Evolutionary conservation across 2,329 filamentous ascomycete genomes (phyloP), one percentile per base, ranked within the genome.

Genomic region (Acrocalymma vagum): DNA sequence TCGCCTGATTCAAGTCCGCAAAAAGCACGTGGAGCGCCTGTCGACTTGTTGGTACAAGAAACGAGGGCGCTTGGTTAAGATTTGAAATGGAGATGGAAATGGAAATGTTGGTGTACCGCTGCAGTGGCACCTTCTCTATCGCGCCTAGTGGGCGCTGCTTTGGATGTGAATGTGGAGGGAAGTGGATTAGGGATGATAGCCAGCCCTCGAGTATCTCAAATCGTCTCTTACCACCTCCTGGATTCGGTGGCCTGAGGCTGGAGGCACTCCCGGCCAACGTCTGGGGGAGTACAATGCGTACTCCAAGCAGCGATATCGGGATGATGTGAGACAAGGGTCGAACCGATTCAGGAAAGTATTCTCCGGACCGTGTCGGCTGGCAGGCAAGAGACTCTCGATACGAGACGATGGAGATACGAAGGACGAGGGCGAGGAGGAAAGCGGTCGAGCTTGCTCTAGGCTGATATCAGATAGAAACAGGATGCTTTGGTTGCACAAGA

Each of bases 111-210:
- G 37, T 16, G 36, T 44, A 47, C 24, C 10, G 40, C 27, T 23
- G 45, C 45, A 34, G 50, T 63, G 49, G 24, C 61, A 65, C 63
- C 63, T 66, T 63, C 63, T 61, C 18, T 33, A 38, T 59, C 40
- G 33, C 38, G 58, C 42, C 46, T 65, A 65, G 60, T 45, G 29
- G 31, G 32, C 15, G 37, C 31, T 30, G 38, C 36, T 43, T 46
- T 48, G 43, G 42, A 38, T 46, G 11, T 24, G 32, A 22, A 33
- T 36, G 35, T 33, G 42, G 43, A 45, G 42, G 45, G 55, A 51
- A 45, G 42, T 45, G 24, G 9, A 27, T 28, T 48, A 52, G 44
- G 45, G 44, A 50, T 45, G 45, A 56, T 52, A 38, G 39, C 37
- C 23, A 34, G 31, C 16, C 10, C 29, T 51, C 54, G 51, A 44